Evolutionary conservation across 331 rosid genomes (phyloP).

Genomic region (Stylosanthes scabra): DNA sequence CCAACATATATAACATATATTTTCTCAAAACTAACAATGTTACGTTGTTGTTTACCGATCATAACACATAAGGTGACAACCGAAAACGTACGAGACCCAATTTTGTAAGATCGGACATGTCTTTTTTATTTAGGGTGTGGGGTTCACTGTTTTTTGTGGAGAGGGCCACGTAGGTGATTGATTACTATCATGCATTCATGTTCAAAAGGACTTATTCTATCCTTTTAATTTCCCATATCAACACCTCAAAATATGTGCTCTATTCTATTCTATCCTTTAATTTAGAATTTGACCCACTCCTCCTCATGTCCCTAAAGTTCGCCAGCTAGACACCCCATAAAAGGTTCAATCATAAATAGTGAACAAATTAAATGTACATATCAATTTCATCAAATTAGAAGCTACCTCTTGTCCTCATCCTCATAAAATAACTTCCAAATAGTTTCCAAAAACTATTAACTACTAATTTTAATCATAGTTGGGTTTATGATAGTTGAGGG

Average conservation of each 20-base stretch:
- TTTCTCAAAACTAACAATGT: neutral
- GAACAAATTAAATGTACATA: conserved; percentile 9
- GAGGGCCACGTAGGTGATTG: conserved; percentile 34
- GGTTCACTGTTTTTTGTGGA: conserved; percentile 33
- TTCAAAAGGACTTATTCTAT: conserved; percentile 18
- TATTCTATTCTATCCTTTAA: neutral
- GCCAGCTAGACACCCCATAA: conserved; percentile 37
- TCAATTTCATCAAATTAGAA: neutral
- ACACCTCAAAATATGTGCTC: conserved; percentile 26
- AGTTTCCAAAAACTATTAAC: too few relatives aligned
- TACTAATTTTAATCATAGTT: too few relatives aligned
- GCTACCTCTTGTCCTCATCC: neutral
- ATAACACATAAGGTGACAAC: neutral
- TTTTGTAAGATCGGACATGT: conserved; percentile 34
- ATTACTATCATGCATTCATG: conserved; percentile 50
- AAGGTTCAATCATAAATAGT: conserved; percentile 27
- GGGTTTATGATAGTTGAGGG: too few relatives aligned
- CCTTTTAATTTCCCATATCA: neutral
- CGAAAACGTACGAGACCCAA: conserved; percentile 41
- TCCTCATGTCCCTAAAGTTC: conserved; percentile 11
- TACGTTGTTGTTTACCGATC: neutral
- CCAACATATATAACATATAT: neutral
- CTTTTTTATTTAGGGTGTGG: conserved; percentile 37
- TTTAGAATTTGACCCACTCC: conserved; percentile 5
- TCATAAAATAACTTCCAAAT: conserved; percentile 2